Percentiles rank a stretch among this genome's conserved stretches.
Conservation (phyloP, 75 land plant genomes). For the Gnetum montanum region DNA sequence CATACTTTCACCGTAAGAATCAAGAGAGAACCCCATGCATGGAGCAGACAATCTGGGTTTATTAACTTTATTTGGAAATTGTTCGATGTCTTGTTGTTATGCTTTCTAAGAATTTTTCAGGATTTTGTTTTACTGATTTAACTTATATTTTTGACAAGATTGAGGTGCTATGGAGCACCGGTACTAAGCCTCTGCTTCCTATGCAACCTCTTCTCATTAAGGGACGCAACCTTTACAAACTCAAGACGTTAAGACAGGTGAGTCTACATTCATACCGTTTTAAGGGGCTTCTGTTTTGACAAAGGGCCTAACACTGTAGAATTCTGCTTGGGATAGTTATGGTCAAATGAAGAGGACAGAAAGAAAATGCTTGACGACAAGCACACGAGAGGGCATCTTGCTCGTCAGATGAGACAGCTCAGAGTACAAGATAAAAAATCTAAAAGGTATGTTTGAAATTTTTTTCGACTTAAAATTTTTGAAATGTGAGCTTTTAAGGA, state of each 20-base stretch:
- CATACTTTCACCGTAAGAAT: constrained; percentile 83
- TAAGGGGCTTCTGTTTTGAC: too few relatives aligned
- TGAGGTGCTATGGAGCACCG: constrained; percentile 86
- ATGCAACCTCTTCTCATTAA: constrained; percentile 72
- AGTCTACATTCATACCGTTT: background rate
- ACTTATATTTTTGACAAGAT: constrained; percentile 28
- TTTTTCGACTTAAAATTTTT: too few relatives aligned
- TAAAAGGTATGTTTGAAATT: constrained; percentile 1
- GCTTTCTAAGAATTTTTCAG: background rate
- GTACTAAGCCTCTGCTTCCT: constrained; percentile 55
- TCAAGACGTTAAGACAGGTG: constrained; percentile 74
- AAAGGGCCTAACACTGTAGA: background rate
- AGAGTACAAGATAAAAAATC: constrained; percentile 37
- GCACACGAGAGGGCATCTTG: constrained; percentile 43
- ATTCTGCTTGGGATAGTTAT: too few relatives aligned
- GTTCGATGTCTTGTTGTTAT: too few relatives aligned
- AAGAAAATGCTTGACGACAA: constrained; percentile 41
- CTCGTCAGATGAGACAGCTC: constrained; percentile 31
- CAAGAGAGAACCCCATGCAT: too few relatives aligned
- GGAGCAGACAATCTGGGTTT: too few relatives aligned
- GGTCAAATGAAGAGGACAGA: constrained; percentile 56
- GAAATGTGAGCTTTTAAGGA: too few relatives aligned
- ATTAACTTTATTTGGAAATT: too few relatives aligned
- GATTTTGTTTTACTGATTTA: background rate
- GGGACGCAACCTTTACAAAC: constrained; percentile 72